Evolutionary conservation across 2,329 filamentous ascomycete genomes (phyloP).

Genomic region (Claviceps quebecensis): DNA sequence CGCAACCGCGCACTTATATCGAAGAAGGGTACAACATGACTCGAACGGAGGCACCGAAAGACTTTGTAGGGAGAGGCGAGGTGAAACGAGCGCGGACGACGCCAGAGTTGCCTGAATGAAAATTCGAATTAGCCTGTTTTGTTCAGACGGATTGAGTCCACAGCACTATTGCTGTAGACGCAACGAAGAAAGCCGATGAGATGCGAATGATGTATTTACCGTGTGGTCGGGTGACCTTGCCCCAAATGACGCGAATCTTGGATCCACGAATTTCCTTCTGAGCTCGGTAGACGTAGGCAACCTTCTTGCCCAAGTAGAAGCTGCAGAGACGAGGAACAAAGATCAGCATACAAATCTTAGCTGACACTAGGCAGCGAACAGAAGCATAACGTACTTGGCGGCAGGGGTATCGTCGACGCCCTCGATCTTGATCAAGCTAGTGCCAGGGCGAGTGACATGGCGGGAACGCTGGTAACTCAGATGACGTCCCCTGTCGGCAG

Average conservation of each 20-base stretch:
- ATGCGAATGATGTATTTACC: slow-evolving; percentile 40
- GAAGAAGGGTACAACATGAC: slow-evolving; percentile 97
- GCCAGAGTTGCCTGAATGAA: slow-evolving; percentile 73
- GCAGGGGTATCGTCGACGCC: slow-evolving; percentile 83
- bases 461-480: slow-evolving; percentile 94
- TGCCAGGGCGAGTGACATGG: slow-evolving; percentile 80
- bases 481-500: slow-evolving; percentile 68
- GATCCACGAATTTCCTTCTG: slow-evolving; percentile 90
- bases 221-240: slow-evolving; percentile 92
- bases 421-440: slow-evolving; percentile 96
- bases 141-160: neutral
- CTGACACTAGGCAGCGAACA: neutral
- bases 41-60: slow-evolving; percentile 90
- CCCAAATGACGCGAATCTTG: slow-evolving; percentile 99
- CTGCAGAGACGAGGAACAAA: slow-evolving; percentile 18
- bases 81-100: slow-evolving; percentile 97
- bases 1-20: slow-evolving; percentile 57
- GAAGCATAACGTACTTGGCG: slow-evolving; percentile 53
- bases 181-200: neutral
- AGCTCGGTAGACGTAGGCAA: slow-evolving; percentile 96
- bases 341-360: slow-evolving; percentile 12
- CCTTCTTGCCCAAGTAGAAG: slow-evolving; percentile 98
- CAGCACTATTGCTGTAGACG: neutral
- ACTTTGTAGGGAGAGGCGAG: slow-evolving; percentile 88
- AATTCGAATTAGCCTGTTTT: neutral